Evolutionary conservation across 2,329 filamentous ascomycete species (phyloP), one percentile per base, ranked within the genome.

Genomic region (Alternaria brassicicola): DNA sequence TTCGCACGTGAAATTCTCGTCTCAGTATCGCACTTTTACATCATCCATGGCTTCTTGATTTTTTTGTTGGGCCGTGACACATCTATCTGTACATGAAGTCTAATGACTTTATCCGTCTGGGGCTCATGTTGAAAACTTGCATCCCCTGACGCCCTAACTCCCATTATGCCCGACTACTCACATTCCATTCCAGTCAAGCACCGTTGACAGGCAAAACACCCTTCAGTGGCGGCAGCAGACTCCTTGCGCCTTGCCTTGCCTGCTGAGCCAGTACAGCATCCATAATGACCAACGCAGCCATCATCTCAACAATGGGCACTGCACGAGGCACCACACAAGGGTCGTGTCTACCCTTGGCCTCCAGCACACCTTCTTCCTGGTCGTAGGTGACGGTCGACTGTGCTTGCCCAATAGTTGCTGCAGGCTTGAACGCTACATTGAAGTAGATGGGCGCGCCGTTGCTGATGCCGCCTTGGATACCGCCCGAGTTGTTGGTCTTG

Each of bases 401-500:
- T 41, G 91, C 90, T 79, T 94, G 90, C 43, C 91, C 89, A 74
- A 98, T 98, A 3, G 95, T 98, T 28, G 94, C 93, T 3, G 94
- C 88, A 9, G 94, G 91, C 84, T 98, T 98, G 87, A 98, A 98
- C 15, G 87, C 93, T 5, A 97, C 89, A 49, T 90, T 88, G 86
- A 98, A 98, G 84, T 95, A 98, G 80, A 98, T 92, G 58, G 89
- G 89, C 35, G 92, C 91, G 57, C 94, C 95, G 78, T 98, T 98
- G 49, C 90, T 89, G 79, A 98, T 98, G 51, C 94, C 94, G 41
- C 94, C 95, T 81, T 98, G 94, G 68, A 98, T 92, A 64, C 94
- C 95, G 12, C 94, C 94, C 2, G 90, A 94, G 83, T 97, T 93
- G 83, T 98, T 98, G 25, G 94, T 97, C 82, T 90, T 91, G 55